Conservation (phyloP, 164 flowering plant genomes). For the Cinnamomum micranthum region DNA sequence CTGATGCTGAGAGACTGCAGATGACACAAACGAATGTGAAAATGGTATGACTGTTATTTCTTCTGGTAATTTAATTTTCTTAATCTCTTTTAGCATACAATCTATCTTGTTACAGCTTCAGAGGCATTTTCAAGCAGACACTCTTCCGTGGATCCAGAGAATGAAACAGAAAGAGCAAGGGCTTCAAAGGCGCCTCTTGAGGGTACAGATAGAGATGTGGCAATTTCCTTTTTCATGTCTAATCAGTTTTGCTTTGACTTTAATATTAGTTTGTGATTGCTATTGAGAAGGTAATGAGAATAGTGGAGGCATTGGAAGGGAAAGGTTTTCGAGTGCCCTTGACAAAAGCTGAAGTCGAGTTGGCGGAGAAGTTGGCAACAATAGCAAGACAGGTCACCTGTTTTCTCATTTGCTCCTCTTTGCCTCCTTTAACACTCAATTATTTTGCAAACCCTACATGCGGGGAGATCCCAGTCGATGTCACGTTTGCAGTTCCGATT, state of each 20-base stretch:
- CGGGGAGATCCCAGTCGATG: not conserved
- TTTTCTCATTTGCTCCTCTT: not conserved
- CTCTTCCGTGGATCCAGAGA: constrained; percentile 81
- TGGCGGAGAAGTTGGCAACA: constrained; percentile 84
- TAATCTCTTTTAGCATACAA: not conserved
- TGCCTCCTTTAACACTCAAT: not conserved
- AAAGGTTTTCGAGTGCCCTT: constrained; percentile 84
- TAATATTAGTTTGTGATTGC: not conserved
- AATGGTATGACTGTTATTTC: constrained; percentile 39
- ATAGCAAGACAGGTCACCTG: constrained; percentile 71
- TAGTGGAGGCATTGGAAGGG: constrained; percentile 86
- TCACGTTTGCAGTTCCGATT: not conserved
- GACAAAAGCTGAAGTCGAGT: constrained; percentile 82
- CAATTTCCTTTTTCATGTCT: not conserved
- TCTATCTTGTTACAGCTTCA: constrained; percentile 58
- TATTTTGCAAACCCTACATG: too few relatives aligned
- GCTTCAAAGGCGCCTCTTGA: constrained; percentile 89
- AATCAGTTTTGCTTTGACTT: not conserved
- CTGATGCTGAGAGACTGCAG: constrained; percentile 84
- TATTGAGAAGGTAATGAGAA: constrained; percentile 67
- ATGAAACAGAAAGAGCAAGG: constrained; percentile 86
- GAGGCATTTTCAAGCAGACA: constrained; percentile 93
- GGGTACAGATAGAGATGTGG: constrained; percentile 39
- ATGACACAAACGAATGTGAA: constrained; percentile 89
- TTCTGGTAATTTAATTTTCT: constrained; percentile 2